A percentile compares a stretch with the other conserved stretches of the same genome.
These are phyloP conservation scores for Heracleum sosnowskyi DNA, from an alignment of 129 eudicot species.

Conservation along the genomic window DNA sequence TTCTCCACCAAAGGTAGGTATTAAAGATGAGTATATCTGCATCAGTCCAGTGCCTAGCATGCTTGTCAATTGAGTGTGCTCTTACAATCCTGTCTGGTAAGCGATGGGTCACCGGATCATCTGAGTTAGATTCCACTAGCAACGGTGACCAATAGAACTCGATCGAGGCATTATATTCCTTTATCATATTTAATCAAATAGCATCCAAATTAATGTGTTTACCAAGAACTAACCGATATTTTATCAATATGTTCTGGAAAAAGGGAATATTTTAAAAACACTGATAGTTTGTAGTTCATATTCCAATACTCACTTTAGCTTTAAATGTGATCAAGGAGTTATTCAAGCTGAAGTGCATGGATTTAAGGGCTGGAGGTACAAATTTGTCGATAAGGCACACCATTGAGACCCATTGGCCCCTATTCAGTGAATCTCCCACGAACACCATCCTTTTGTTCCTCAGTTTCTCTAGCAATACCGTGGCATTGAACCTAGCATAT, in stretches of 20 bases:
- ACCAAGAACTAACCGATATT: neutral
- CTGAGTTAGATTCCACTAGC: constrained; percentile 64
- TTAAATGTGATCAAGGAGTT: constrained; percentile 49
- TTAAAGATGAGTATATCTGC: constrained; percentile 57
- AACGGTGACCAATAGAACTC: constrained; percentile 70
- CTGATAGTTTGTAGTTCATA: neutral
- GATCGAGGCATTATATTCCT: constrained; percentile 64
- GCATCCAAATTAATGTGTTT: neutral
- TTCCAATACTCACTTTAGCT: constrained; percentile 36
- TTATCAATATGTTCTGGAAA: neutral
- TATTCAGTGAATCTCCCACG: constrained; percentile 69
- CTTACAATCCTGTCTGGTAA: constrained; percentile 40
- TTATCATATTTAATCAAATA: neutral
- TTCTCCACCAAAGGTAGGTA: constrained; percentile 45
- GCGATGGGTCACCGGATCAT: constrained; percentile 46
- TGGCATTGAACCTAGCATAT: constrained; percentile 53
- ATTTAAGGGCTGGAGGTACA: constrained; percentile 33
- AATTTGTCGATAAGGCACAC: constrained; percentile 46
- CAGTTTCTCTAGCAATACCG: constrained; percentile 45
- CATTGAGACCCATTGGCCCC: constrained; percentile 63
- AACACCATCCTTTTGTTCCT: constrained; percentile 53
- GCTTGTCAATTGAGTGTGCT: constrained; percentile 44
- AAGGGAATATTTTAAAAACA: neutral
- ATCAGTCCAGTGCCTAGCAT: constrained; percentile 51
- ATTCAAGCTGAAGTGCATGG: constrained; percentile 31